Evolutionary conservation across 139 green algal species (phyloP), one percentile per base, ranked within the genome.

Genomic region (Chlorella sp.): DNA sequence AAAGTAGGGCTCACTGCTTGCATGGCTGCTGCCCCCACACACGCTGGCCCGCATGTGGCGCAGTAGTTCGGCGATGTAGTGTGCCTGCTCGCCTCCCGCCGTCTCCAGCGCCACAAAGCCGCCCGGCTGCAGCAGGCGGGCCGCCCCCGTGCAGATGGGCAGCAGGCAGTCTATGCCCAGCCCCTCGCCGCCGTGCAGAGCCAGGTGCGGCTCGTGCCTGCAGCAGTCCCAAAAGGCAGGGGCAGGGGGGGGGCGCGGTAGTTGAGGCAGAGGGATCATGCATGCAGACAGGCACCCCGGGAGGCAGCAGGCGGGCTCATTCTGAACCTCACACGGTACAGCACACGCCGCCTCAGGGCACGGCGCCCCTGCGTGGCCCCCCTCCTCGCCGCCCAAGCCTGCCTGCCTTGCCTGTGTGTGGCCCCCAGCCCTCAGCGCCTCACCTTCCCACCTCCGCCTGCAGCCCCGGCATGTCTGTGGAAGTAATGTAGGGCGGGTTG

Each of bases 401-500:
- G 60, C 60, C 60, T 68, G 60, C 60, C 60, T 68, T 14, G 15
- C n/a, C n/a, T n/a, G n/a, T n/a, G n/a, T n/a, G n/a, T n/a, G n/a
- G 48, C 48, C 48, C 48, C 48, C 48, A 57, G 48, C 48, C 48
- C 48, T 9, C 64, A 2, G 32, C n/a, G n/a, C n/a, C 88, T 28
- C 61, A 93, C 90, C 90, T 89, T 37, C 77, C 92, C 26, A 93
- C 90, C 77, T 93, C 90, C 40, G 87, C 87, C 88, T 94, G 96
- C 91, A 98, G 88, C 18, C 85, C 88, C 0, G 76, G 53, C 91
- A 99, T 93, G 66, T 97, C 39, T 0, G 82, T 53, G 0, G 77
- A 76, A 3, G 95, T 93, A 37, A 99, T 99, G 94, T 99, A 99
- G 11, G 97, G 97, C 24, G 97, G 97, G 91, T 99, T 99, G 92